Percentiles rank a stretch among this genome's conserved stretches.
These are phyloP conservation scores for Tilletia caries DNA, from an alignment of 1,284 basidiomycete genomes.

Conservation along the genomic window DNA sequence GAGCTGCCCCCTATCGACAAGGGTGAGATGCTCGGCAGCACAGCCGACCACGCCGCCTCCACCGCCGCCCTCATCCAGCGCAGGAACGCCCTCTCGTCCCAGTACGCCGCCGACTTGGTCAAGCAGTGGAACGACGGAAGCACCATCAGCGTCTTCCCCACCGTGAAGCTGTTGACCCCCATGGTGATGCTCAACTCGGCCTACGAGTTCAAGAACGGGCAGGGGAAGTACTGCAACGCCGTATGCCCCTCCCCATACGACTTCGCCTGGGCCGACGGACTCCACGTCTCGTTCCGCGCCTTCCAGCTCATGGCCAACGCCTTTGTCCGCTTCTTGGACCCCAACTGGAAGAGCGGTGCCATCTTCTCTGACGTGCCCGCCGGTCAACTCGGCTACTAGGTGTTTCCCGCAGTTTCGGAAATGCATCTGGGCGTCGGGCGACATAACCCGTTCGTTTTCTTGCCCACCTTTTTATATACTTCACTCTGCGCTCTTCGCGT, in stretches of 20 bases:
- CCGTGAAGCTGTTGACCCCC: neutral
- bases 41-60: neutral
- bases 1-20: neutral
- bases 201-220: neutral
- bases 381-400: too few relatives aligned
- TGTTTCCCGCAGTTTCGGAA: too few relatives aligned
- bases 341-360: neutral
- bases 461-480: too few relatives aligned
- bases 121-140: slow-evolving; percentile 6
- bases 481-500: too few relatives aligned
- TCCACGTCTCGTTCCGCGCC: neutral
- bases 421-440: too few relatives aligned
- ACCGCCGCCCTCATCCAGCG: neutral
- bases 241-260: neutral
- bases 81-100: neutral
- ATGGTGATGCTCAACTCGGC: neutral
- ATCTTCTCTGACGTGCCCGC: neutral
- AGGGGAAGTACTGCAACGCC: slow-evolving; percentile 1
- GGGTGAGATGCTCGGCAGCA: neutral
- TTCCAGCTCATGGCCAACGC: slow-evolving; percentile 4
- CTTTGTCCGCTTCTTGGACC: neutral
- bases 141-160: neutral
- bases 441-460: too few relatives aligned
- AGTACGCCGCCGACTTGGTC: neutral
- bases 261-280: neutral